Conservation (phyloP, 345 rosid species). For the Mercurialis annua region DNA sequence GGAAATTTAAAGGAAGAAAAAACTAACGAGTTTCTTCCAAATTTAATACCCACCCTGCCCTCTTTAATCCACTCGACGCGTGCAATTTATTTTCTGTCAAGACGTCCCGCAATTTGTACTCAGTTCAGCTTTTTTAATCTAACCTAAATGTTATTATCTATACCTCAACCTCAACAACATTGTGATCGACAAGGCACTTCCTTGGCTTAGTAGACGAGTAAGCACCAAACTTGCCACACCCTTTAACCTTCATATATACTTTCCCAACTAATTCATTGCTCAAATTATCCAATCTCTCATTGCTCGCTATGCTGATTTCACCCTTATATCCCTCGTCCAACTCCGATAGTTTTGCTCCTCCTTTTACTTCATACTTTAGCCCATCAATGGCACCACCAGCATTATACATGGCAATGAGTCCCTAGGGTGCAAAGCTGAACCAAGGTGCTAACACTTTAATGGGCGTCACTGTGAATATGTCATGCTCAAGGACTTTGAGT, state of each 20-base stretch:
- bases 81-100: too few species aligned
- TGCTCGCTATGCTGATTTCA: background rate
- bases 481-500: constrained; percentile 66
- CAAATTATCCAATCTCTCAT: constrained; percentile 24
- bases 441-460: constrained; percentile 47
- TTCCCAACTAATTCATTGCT: constrained; percentile 43
- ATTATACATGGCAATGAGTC: constrained; percentile 80
- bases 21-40: background rate
- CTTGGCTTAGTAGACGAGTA: constrained; percentile 69
- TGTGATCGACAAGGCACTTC: constrained; percentile 52
- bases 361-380: constrained; percentile 47
- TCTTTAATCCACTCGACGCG: too few species aligned
- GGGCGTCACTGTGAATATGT: constrained; percentile 62
- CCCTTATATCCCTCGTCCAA: constrained; percentile 22
- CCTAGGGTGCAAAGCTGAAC: constrained; percentile 67
- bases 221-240: constrained; percentile 76
- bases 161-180: constrained; percentile 40
- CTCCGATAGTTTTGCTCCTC: constrained; percentile 17
- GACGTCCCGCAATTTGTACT: too few species aligned
- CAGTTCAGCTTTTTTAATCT: background rate
- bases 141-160: constrained; percentile 13
- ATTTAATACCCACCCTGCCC: background rate
- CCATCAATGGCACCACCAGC: constrained; percentile 81
- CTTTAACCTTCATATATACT: constrained; percentile 56
- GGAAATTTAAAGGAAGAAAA: background rate